Base-by-base conservation (phyloP, 495 filamentous ascomycete genomes). In the Talaromyces liani region DNA sequence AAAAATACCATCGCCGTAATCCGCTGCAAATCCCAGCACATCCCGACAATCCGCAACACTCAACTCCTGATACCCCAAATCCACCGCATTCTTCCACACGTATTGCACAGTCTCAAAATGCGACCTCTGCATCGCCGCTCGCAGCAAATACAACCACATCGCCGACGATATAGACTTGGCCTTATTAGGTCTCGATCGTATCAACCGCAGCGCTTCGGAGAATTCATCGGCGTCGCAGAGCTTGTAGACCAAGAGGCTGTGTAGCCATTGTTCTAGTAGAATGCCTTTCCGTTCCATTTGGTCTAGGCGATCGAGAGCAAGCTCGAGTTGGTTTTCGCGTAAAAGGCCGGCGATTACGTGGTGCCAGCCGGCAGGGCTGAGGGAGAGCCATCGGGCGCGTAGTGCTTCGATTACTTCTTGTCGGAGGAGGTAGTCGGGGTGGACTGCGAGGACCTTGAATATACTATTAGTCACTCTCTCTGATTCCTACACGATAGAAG, bases 341-440 rank as follows among this genome's bases (percentile, higher is more conserved):
- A 97, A 75, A 29, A 94, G 72, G 0, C 92, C 92, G 34, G 87
- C 76, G 4, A 88, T 83, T 36, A 96, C 80, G 70, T 84, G 83
- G 69, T 87, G 81, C 76, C 81, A 86, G 16, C 86, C 91, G 22
- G 84, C 79, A 8, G 79, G 78, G 6, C 81, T 85, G 25, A 95
- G 71, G 2, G 77, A 74, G 51, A 90, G 83, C 88, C 90, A 94
- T 64, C 86, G 75, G 63, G 84, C 79, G 68, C 83, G 83, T 49
- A 85, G 75, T 22, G 85, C 85, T 51, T 79, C 70, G 25, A 98
- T 73, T n/a, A 96, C 78, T 33, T 87, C 78, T 39, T 81, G 78
- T 24, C 92, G 87, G 10, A 92, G 78, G 1, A 92, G 51, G 65
- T 94, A 92, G 72, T 97, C 87, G 1, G 93, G 92, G 72, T 97